Conservation (phyloP, 768 basidiomycete species). For the Tricholomella constricta region DNA sequence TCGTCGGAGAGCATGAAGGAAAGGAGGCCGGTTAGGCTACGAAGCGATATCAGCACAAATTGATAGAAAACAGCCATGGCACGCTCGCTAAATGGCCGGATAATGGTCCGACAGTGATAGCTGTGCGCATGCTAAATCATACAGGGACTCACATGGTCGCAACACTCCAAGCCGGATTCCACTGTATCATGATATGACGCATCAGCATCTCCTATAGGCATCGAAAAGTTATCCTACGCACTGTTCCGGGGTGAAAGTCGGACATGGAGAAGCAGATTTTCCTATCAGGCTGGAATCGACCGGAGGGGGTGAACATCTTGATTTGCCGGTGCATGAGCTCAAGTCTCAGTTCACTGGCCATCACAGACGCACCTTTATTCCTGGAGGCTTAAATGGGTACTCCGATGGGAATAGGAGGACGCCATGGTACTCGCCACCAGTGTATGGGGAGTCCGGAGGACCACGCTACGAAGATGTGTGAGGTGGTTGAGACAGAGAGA, state of each 20-base stretch:
- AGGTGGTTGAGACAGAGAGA: slow-evolving; percentile 12
- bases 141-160: slow-evolving; percentile 77
- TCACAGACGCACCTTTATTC: slow-evolving; percentile 74
- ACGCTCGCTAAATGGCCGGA: slow-evolving; percentile 4
- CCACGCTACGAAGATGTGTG: slow-evolving; percentile 62
- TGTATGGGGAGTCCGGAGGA: slow-evolving; percentile 89
- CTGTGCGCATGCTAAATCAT: slow-evolving; percentile 7
- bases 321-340: slow-evolving; percentile 8
- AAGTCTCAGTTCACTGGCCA: background rate
- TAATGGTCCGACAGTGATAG: slow-evolving; percentile 8
- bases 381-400: slow-evolving; percentile 96
- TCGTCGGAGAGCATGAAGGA: slow-evolving; percentile 96
- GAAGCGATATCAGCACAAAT: slow-evolving; percentile 11
- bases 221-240: slow-evolving; percentile 44
- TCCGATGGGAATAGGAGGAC: slow-evolving; percentile 90
- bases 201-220: background rate
- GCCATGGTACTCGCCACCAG: slow-evolving; percentile 93
- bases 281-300: slow-evolving; percentile 87
- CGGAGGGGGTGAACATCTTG: slow-evolving; percentile 90
- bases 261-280: slow-evolving; percentile 99
- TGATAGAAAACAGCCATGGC: slow-evolving; percentile 10
- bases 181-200: slow-evolving; percentile 42
- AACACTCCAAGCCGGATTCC: slow-evolving; percentile 96
- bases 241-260: slow-evolving; percentile 88
- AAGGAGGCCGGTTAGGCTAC: slow-evolving; percentile 88